Evolutionary conservation across 192 early-diverging fungal species (phyloP).

Genomic region (Dissophora ornata): DNA sequence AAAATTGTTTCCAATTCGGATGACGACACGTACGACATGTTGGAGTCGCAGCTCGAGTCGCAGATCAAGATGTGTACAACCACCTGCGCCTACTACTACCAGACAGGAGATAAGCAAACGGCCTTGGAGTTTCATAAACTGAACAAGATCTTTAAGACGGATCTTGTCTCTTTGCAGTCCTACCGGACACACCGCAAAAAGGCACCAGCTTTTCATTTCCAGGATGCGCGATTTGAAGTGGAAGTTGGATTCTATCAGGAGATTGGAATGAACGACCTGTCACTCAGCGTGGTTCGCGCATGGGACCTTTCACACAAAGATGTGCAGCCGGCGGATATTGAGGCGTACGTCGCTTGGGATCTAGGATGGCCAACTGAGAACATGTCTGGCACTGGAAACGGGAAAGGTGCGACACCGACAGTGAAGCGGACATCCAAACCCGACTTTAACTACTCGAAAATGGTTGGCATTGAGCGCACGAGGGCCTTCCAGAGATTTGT

Average conservation of each 20-base stretch:
- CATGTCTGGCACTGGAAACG: slow-evolving; percentile 58
- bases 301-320: slow-evolving; percentile 66
- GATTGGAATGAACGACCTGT: slow-evolving; percentile 74
- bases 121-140: slow-evolving; percentile 68
- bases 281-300: slow-evolving; percentile 68
- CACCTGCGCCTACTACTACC: slow-evolving; percentile 54
- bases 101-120: slow-evolving; percentile 58
- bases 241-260: slow-evolving; percentile 61
- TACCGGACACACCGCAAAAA: slow-evolving; percentile 46
- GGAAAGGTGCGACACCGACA: slow-evolving; percentile 72
- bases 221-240: slow-evolving; percentile 64
- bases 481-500: slow-evolving; percentile 71
- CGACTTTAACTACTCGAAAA: slow-evolving; percentile 66
- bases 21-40: slow-evolving; percentile 57
- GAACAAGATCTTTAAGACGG: slow-evolving; percentile 67
- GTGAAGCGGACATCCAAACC: slow-evolving; percentile 55
- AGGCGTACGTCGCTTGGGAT: slow-evolving; percentile 77
- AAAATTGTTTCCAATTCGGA: slow-evolving; percentile 53
- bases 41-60: slow-evolving; percentile 60
- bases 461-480: slow-evolving; percentile 69
- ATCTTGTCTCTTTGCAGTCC: slow-evolving; percentile 63
- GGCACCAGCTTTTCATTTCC: slow-evolving; percentile 64
- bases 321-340: slow-evolving; percentile 66
- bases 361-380: slow-evolving; percentile 79
- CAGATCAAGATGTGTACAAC: slow-evolving; percentile 67